These are phyloP conservation scores for Spinacia oleracea DNA, from an alignment of 179 eudicot genomes.

Conservation along the genomic window DNA sequence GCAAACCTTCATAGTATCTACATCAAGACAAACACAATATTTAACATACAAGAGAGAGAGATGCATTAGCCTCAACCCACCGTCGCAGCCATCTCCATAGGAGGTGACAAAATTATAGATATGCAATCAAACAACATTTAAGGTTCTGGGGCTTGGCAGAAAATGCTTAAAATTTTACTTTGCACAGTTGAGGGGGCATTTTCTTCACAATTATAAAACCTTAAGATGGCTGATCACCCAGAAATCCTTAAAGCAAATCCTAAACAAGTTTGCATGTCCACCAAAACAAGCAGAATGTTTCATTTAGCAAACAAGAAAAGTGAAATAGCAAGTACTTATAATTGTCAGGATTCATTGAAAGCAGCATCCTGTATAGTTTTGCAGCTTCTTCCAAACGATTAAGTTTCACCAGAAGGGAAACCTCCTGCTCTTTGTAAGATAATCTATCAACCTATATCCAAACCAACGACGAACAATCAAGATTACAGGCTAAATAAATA, in stretches of 20 bases:
- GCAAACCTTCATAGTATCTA: constrained; percentile 97
- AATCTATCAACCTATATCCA: constrained; percentile 75
- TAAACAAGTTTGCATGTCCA: not conserved
- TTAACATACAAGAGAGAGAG: not conserved
- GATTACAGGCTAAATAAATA: constrained; percentile 4
- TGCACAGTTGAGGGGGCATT: not conserved
- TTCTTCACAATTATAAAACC: constrained; percentile 4
- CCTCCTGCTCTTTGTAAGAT: constrained; percentile 84
- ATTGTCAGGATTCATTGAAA: constrained; percentile 96
- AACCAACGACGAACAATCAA: constrained; percentile 19
- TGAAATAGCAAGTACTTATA: constrained; percentile 56
- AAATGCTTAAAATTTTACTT: not conserved
- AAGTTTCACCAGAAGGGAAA: constrained; percentile 83
- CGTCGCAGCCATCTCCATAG: not conserved
- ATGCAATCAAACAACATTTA: not conserved
- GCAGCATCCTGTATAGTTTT: constrained; percentile 62
- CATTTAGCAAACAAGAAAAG: not conserved
- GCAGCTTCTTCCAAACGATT: constrained; percentile 71
- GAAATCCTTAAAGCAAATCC: not conserved
- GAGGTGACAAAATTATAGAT: not conserved
- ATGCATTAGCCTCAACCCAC: not conserved
- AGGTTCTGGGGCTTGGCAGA: not conserved
- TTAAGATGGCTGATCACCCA: not conserved
- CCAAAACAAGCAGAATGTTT: not conserved
- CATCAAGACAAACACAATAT: constrained; percentile 12